These are phyloP conservation scores for Hawksworthiomyces lignivorus DNA, from an alignment of 2,329 filamentous ascomycete species.

Conservation along the genomic window DNA sequence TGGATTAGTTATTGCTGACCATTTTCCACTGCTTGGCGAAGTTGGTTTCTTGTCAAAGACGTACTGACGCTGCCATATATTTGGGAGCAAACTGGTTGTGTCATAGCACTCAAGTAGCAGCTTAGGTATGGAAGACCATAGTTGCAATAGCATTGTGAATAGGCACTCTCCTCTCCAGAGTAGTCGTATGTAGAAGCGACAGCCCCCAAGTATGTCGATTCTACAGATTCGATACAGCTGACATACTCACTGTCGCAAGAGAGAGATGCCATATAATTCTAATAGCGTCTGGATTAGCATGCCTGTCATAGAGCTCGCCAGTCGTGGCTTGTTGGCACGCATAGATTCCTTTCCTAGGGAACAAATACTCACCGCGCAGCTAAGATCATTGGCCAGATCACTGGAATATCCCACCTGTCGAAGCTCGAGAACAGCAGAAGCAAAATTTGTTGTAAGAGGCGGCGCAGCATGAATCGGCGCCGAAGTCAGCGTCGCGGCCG, in stretches of 20 bases:
- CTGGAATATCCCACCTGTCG: background rate
- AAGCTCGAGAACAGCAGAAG: constrained; percentile 3
- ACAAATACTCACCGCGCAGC: background rate
- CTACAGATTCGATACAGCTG: constrained; percentile 13
- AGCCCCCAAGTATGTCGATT: background rate
- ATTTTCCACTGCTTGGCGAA: too few species aligned
- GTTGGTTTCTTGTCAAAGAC: too few species aligned
- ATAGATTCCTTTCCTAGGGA: too few species aligned
- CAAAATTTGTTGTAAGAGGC: constrained; percentile 9
- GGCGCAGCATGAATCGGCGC: constrained; percentile 7
- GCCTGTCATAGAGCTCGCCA: too few species aligned
- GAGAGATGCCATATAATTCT: constrained; percentile 1
- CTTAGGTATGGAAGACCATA: constrained; percentile 18
- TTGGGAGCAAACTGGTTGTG: constrained; percentile 9
- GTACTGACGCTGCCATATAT: constrained; percentile 9
- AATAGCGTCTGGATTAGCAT: too few species aligned
- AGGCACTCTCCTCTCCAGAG: background rate
- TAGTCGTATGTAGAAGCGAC: background rate
- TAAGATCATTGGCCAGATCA: background rate
- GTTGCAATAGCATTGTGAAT: constrained; percentile 16
- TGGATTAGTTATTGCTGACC: too few species aligned
- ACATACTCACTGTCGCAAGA: constrained; percentile 15
- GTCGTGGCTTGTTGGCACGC: too few species aligned
- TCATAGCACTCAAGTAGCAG: constrained; percentile 16
- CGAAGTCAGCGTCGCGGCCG: constrained; percentile 12